Conservation (phyloP, 2,329 filamentous ascomycete species). For the Trichothecium sympodiale region DNA sequence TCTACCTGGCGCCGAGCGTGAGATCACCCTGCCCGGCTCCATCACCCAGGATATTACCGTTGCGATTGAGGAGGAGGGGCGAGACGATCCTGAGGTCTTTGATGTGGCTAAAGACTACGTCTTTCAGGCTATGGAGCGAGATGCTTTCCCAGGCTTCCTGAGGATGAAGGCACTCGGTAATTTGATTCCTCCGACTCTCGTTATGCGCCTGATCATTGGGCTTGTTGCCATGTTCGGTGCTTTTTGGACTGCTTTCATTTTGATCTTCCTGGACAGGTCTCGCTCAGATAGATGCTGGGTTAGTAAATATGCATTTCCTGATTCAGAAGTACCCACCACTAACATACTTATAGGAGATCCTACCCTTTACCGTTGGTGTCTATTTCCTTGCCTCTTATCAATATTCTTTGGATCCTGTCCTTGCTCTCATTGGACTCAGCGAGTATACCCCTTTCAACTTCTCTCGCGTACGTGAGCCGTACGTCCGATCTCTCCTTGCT, state of each 20-base stretch:
- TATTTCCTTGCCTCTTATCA: slow-evolving; percentile 88
- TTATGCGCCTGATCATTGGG: slow-evolving; percentile 76
- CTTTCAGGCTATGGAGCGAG: slow-evolving; percentile 98
- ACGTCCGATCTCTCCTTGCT: slow-evolving; percentile 73
- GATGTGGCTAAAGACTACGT: slow-evolving; percentile 98
- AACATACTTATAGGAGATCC: slow-evolving; percentile 42
- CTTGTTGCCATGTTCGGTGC: slow-evolving; percentile 75
- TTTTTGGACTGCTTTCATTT: slow-evolving; percentile 87
- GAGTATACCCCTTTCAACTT: slow-evolving; percentile 96
- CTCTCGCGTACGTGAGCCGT: slow-evolving; percentile 78
- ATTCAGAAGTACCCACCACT: slow-evolving; percentile 3
- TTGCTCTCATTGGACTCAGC: slow-evolving; percentile 81
- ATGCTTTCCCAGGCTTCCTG: slow-evolving; percentile 96
- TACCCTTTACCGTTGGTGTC: slow-evolving; percentile 84
- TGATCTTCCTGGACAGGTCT: slow-evolving; percentile 79
- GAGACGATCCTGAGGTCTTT: slow-evolving; percentile 95
- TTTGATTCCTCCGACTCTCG: slow-evolving; percentile 79
- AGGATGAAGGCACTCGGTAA: slow-evolving; percentile 93
- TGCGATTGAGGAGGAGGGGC: slow-evolving; percentile 79
- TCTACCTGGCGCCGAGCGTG: slow-evolving; percentile 86
- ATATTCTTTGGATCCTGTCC: slow-evolving; percentile 85
- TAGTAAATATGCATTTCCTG: slow-evolving; percentile 26
- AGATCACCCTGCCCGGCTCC: slow-evolving; percentile 82
- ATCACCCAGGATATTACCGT: slow-evolving; percentile 80
- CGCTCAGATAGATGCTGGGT: slow-evolving; percentile 75